Evolutionary conservation across 176 grass and related monocot species (phyloP).

Genomic region (Hordeum vulgare): MorexV3_pseudomolecules_assembly NC_058518.1:448677157-448677656

Average conservation of each 20-base stretch:
- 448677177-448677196: conserved; percentile 3
- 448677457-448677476: conserved; percentile 31
- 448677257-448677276: neutral
- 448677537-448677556: neutral
- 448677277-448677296: too few species aligned
- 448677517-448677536: conserved; percentile 36
- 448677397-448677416: conserved; percentile 17
- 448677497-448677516: conserved; percentile 53
- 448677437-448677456: neutral
- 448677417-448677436: neutral
- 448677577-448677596: neutral
- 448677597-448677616: neutral
- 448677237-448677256: neutral
- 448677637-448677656: neutral
- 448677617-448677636: neutral
- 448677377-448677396: conserved; percentile 56
- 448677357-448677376: conserved; percentile 67
- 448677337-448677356: neutral
- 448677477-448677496: conserved; percentile 30
- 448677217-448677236: neutral
- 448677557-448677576: neutral
- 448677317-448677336: neutral
- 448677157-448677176: conserved; percentile 28
- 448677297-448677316: neutral
- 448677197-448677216: conserved; percentile 15